Evolutionary conservation across 768 basidiomycete genomes (phyloP).

Genomic region (Amanita subjunquillea): DNA sequence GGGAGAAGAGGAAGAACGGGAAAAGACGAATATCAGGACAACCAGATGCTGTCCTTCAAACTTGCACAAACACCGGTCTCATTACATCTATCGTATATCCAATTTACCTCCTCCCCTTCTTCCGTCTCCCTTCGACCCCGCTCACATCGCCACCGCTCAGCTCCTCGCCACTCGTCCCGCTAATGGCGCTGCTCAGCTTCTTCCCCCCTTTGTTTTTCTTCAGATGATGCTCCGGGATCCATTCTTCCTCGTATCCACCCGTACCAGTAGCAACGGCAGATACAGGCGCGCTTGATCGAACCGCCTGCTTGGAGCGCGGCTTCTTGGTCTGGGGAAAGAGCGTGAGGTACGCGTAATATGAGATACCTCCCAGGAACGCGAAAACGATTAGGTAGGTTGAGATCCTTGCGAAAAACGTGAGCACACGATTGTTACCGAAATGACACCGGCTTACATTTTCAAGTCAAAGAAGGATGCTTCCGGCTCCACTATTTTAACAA

Average conservation of each 20-base stretch:
- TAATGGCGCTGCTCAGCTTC: constrained; percentile 34
- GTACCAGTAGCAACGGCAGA: constrained; percentile 54
- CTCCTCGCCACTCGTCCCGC: constrained; percentile 51
- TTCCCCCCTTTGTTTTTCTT: constrained; percentile 50
- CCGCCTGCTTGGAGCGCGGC: constrained; percentile 28
- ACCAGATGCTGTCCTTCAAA: background rate
- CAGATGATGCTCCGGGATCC: constrained; percentile 87
- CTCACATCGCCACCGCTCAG: constrained; percentile 57
- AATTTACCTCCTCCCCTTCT: constrained; percentile 35
- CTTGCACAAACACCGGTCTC: background rate
- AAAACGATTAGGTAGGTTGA: constrained; percentile 64
- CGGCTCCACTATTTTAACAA: constrained; percentile 75
- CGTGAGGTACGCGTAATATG: constrained; percentile 55
- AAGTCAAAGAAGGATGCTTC: constrained; percentile 69
- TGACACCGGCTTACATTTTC: constrained; percentile 50
- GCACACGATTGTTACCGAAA: background rate
- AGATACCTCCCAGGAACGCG: constrained; percentile 49
- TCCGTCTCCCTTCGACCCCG: constrained; percentile 52
- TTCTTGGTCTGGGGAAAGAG: constrained; percentile 62
- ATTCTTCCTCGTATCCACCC: constrained; percentile 76
- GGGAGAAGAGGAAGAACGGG: constrained; percentile 7
- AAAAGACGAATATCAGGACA: background rate
- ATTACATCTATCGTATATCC: background rate
- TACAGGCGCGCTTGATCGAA: constrained; percentile 42
- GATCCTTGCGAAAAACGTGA: constrained; percentile 22